Conservation (phyloP, 2,329 filamentous ascomycete genomes). For the Albophoma yamanashiensis region DNA sequence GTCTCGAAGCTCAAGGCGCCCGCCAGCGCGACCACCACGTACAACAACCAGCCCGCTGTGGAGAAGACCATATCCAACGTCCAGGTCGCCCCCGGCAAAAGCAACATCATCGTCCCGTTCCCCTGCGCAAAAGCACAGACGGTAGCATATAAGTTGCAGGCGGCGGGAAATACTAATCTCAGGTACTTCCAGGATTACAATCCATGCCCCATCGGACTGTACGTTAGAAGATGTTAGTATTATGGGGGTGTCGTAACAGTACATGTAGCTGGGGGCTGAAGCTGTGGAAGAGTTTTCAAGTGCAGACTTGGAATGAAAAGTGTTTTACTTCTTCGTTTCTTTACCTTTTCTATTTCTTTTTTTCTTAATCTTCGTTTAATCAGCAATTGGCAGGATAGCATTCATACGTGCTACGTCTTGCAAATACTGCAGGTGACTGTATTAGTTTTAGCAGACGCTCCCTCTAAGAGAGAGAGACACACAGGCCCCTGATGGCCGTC, state of each 20-base stretch:
- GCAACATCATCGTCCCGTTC: conserved; percentile 41
- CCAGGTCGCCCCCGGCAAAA: conserved; percentile 39
- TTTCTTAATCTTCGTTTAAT: neutral
- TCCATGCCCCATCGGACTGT: conserved; percentile 29
- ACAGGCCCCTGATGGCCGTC: neutral
- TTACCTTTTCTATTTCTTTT: no score
- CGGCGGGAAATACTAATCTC: conserved; percentile 36
- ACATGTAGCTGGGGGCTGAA: neutral
- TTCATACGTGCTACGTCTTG: neutral
- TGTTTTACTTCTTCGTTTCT: no score
- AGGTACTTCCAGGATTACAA: conserved; percentile 57
- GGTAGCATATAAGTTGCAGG: conserved; percentile 40
- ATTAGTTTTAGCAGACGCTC: neutral
- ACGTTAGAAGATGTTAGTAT: conserved; percentile 23
- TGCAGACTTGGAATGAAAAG: no score
- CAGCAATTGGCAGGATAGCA: neutral
- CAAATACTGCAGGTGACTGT: neutral
- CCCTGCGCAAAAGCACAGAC: conserved; percentile 41
- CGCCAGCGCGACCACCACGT: conserved; percentile 40
- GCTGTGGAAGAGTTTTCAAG: no score
- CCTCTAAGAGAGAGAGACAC: neutral
- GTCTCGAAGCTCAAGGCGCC: conserved; percentile 37
- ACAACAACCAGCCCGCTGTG: conserved; percentile 34
- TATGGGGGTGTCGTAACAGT: conserved; percentile 3
- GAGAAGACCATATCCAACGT: conserved; percentile 30